A percentile compares a stretch with the other conserved stretches of the same genome.
These are phyloP conservation scores for Biancaea sappan DNA, from an alignment of 306 rosid species.

Conservation along the genomic window DNA sequence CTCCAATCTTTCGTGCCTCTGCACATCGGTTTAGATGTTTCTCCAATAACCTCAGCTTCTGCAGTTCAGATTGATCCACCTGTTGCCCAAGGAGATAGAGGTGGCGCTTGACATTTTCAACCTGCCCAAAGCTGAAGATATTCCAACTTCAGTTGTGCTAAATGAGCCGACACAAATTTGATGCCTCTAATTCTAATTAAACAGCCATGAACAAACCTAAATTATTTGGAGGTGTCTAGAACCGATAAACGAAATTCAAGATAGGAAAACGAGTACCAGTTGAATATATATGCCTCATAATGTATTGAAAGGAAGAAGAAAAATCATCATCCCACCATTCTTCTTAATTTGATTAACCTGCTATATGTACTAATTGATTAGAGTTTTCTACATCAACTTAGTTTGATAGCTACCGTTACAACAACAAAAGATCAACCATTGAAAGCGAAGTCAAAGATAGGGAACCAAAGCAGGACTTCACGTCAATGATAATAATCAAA, in stretches of 20 bases:
- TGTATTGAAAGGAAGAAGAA: background rate
- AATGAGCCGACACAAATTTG: slow-evolving; percentile 6
- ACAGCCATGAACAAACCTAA: background rate
- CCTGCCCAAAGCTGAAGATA: slow-evolving; percentile 68
- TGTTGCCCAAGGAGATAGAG: slow-evolving; percentile 54
- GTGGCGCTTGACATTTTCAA: slow-evolving; percentile 64
- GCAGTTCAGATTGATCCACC: slow-evolving; percentile 71
- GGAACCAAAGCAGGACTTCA: background rate
- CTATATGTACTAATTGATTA: too few species aligned
- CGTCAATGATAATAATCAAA: background rate
- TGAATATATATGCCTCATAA: background rate
- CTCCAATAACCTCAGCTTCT: slow-evolving; percentile 66
- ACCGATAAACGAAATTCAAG: background rate
- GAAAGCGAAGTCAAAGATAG: slow-evolving; percentile 1
- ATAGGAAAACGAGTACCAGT: background rate
- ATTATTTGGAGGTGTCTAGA: background rate
- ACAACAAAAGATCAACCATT: background rate
- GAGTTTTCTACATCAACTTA: background rate
- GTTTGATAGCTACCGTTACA: background rate
- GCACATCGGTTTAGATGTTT: slow-evolving; percentile 68
- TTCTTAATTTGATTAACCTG: background rate
- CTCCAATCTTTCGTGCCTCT: slow-evolving; percentile 66
- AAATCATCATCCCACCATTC: background rate
- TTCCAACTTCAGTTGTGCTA: slow-evolving; percentile 23
- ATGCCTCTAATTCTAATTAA: slow-evolving; percentile 1